phyloP scores from a whole-genome alignment of 768 basidiomycete species.

The Tephrocybe rancida region DNA sequence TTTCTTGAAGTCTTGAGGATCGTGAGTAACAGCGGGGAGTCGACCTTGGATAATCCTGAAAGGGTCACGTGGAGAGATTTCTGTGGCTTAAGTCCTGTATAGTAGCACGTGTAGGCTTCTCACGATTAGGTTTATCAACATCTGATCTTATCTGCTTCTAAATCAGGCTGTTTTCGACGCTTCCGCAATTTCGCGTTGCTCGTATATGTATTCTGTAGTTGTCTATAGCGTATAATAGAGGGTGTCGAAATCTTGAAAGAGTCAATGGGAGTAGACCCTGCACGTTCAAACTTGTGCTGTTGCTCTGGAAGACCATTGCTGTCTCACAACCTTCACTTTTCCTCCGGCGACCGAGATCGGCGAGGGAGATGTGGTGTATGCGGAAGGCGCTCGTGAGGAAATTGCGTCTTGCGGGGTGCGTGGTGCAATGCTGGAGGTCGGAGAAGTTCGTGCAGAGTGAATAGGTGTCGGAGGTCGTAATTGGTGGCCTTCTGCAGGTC shows the following conservation, averaged over 20 bases:
- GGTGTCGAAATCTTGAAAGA: too few species aligned
- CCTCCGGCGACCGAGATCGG: conserved; percentile 32
- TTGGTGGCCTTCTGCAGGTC: conserved; percentile 26
- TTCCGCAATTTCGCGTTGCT: background rate
- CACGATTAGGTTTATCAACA: conserved; percentile 23
- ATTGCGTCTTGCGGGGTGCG: conserved; percentile 45
- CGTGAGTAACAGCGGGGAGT: conserved; percentile 32
- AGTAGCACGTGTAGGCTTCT: conserved; percentile 39
- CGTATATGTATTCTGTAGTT: too few species aligned
- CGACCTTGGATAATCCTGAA: conserved; percentile 21
- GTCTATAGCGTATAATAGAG: too few species aligned
- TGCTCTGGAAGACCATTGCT: conserved; percentile 46
- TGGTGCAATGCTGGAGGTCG: conserved; percentile 48
- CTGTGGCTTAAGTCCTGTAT: conserved; percentile 62
- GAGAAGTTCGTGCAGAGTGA: conserved; percentile 53
- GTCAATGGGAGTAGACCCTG: background rate
- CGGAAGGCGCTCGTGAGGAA: conserved; percentile 24
- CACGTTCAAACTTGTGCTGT: conserved; percentile 39
- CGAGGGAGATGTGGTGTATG: conserved; percentile 31
- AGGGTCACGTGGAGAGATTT: conserved; percentile 33
- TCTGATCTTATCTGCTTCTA: background rate
- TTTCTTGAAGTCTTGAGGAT: conserved; percentile 60
- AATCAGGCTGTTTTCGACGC: background rate
- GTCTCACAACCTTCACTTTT: conserved; percentile 54
- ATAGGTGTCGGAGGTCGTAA: conserved; percentile 40